Percentiles rank a stretch among this genome's conserved stretches.
Evolutionary conservation across 352 stramenopile genomes (phyloP).

Genomic region (Globisporangium mamillatum): DNA sequence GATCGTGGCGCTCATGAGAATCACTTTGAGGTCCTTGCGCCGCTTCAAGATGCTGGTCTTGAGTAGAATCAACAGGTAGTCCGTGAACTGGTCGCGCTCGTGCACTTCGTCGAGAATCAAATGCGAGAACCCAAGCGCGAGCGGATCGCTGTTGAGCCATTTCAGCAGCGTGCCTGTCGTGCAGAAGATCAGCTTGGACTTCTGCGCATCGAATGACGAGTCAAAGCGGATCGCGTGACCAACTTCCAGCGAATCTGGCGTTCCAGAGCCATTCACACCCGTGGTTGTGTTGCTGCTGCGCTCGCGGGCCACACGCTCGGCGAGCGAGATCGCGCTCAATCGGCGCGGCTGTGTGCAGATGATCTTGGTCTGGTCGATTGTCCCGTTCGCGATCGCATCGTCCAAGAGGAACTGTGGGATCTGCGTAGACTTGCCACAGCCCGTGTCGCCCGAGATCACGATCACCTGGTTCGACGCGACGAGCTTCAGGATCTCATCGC

Average conservation of each 20-base stretch:
- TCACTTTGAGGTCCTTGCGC: conserved; percentile 84
- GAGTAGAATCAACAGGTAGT: conserved; percentile 95
- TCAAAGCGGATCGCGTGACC: conserved; percentile 94
- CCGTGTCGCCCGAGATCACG: conserved; percentile 93
- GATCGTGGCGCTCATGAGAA: conserved; percentile 96
- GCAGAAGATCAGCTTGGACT: conserved; percentile 95
- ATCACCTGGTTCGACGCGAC: conserved; percentile 84
- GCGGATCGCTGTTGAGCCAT: conserved; percentile 76
- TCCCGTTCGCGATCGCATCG: conserved; percentile 63
- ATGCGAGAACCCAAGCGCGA: conserved; percentile 85
- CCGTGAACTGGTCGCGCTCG: conserved; percentile 94
- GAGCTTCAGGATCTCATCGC: conserved; percentile 60
- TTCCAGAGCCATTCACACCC: conserved; percentile 8
- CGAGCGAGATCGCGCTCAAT: conserved; percentile 90
- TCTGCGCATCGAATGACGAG: conserved; percentile 56
- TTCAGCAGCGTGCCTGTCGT: conserved; percentile 94
- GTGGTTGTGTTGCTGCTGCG: conserved; percentile 56
- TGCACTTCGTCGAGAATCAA: conserved; percentile 97
- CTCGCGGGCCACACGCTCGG: conserved; percentile 85
- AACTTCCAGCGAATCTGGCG: conserved; percentile 39
- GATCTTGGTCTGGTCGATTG: conserved; percentile 62
- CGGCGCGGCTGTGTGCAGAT: conserved; percentile 93
- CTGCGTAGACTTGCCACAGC: conserved; percentile 93
- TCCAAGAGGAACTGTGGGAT: conserved; percentile 94
- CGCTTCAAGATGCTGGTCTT: conserved; percentile 83